phyloP scores from a whole-genome alignment of 805 yeast genomes.

The Ogataea naganishii region DNA sequence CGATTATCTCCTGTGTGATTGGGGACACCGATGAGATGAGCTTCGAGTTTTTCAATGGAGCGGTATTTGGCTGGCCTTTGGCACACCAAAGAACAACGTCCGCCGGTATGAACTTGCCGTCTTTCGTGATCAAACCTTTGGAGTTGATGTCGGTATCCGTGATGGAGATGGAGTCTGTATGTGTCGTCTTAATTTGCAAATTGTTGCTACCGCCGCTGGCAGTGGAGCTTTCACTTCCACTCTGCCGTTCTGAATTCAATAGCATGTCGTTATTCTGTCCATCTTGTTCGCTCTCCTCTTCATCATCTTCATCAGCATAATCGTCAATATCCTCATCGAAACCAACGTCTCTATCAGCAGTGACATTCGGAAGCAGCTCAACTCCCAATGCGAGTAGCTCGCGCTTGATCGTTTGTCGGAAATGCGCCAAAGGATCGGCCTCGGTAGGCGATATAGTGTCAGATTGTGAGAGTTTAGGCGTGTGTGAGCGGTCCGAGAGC shows the following conservation, averaged over 20 bases:
- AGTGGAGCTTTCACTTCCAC: too few relatives aligned
- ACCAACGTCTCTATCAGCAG: slow-evolving; percentile 1
- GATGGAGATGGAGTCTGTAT: not conserved
- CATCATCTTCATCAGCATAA: not conserved
- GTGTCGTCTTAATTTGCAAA: too few relatives aligned
- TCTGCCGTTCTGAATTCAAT: too few relatives aligned
- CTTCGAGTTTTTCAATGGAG: slow-evolving; percentile 2
- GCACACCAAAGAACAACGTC: slow-evolving; percentile 7
- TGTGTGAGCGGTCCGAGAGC: too few relatives aligned
- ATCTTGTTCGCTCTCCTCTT: slow-evolving; percentile 1
- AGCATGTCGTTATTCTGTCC: not conserved
- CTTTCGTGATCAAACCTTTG: slow-evolving; percentile 2
- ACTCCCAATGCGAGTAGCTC: slow-evolving; percentile 4
- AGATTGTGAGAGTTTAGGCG: too few relatives aligned
- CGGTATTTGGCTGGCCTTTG: slow-evolving; percentile 4
- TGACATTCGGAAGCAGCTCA: slow-evolving; percentile 1
- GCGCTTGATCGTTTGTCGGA: not conserved
- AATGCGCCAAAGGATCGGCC: slow-evolving; percentile 1
- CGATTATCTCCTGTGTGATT: slow-evolving; percentile 4
- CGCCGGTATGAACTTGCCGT: slow-evolving; percentile 3
- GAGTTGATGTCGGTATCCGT: not conserved
- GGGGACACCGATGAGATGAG: slow-evolving; percentile 4
- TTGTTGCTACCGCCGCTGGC: too few relatives aligned
- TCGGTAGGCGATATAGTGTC: not conserved
- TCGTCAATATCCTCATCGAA: slow-evolving; percentile 1